A percentile compares a stretch with the other conserved stretches of the same genome.
Conservation (phyloP, 2,329 filamentous ascomycete species). For the Aschersonia sp. region DNA sequence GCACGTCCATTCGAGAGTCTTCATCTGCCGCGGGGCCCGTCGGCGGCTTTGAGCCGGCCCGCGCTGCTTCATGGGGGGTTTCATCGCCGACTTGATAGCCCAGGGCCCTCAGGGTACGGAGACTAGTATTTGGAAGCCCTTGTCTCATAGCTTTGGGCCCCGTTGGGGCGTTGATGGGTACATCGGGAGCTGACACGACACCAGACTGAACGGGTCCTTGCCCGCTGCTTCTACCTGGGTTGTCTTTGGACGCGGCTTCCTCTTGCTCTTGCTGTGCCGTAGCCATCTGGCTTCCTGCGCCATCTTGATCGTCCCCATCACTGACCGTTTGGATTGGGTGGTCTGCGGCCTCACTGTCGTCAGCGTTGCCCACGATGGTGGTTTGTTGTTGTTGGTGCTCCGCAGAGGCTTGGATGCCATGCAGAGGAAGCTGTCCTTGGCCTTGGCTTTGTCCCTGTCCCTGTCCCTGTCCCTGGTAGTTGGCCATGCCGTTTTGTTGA, state of each 20-base stretch:
- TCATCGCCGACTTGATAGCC: conserved; percentile 32
- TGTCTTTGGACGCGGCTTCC: conserved; percentile 14
- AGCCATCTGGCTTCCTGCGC: neutral
- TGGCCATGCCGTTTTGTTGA: conserved; percentile 17
- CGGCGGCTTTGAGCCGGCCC: conserved; percentile 3
- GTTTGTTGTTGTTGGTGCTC: conserved; percentile 9
- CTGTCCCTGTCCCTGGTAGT: conserved; percentile 20
- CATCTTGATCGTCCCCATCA: neutral
- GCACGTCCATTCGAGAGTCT: conserved; percentile 33
- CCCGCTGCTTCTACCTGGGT: conserved; percentile 14
- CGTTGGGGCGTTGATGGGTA: conserved; percentile 64
- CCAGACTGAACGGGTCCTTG: conserved; percentile 15
- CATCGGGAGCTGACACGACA: conserved; percentile 20
- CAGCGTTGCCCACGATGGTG: conserved; percentile 3
- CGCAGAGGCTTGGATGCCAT: conserved; percentile 4
- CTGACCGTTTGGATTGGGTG: conserved; percentile 8
- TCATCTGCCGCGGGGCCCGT: conserved; percentile 4
- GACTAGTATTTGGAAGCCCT: conserved; percentile 69
- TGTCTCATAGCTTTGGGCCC: conserved; percentile 92
- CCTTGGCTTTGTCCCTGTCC: conserved; percentile 14
- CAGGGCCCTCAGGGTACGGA: conserved; percentile 46
- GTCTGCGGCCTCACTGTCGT: conserved; percentile 14
- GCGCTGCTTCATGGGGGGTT: conserved; percentile 15
- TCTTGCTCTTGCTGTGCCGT: conserved; percentile 9
- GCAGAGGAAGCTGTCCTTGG: conserved; percentile 10